Conservation (phyloP, 306 rosid species). For the Trifolium pratense region DNA sequence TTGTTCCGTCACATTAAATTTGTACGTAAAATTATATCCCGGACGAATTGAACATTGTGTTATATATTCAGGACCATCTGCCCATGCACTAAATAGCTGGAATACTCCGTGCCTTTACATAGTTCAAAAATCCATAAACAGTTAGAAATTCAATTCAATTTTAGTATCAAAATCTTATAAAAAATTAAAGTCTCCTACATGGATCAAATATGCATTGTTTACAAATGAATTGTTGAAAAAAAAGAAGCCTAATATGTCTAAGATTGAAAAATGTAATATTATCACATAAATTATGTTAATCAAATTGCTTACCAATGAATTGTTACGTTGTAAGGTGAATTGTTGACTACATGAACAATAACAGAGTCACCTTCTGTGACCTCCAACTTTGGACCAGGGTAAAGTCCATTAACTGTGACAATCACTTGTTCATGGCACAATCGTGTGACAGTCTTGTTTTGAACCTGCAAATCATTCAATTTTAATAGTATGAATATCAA, state of each 20-base stretch:
- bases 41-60: slow-evolving; percentile 67
- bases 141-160: not conserved
- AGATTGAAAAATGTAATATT: not conserved
- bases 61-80: slow-evolving; percentile 65
- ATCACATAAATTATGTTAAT: not conserved
- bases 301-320: slow-evolving; percentile 34
- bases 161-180: not conserved
- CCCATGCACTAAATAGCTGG: slow-evolving; percentile 59
- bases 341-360: slow-evolving; percentile 35
- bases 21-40: slow-evolving; percentile 42
- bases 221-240: no score
- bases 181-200: no score
- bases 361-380: slow-evolving; percentile 37
- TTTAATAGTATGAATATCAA: not conserved
- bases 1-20: slow-evolving; percentile 52
- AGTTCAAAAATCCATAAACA: not conserved
- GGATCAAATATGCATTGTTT: no score
- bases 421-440: slow-evolving; percentile 31
- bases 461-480: slow-evolving; percentile 28
- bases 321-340: slow-evolving; percentile 41
- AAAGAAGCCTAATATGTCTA: no score
- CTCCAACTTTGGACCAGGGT: slow-evolving; percentile 36
- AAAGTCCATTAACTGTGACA: slow-evolving; percentile 25
- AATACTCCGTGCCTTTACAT: slow-evolving; percentile 59
- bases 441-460: not conserved